Evolutionary conservation across 2,329 filamentous ascomycete genomes (phyloP).

Genomic region (Lachnellula subtilissima): DNA sequence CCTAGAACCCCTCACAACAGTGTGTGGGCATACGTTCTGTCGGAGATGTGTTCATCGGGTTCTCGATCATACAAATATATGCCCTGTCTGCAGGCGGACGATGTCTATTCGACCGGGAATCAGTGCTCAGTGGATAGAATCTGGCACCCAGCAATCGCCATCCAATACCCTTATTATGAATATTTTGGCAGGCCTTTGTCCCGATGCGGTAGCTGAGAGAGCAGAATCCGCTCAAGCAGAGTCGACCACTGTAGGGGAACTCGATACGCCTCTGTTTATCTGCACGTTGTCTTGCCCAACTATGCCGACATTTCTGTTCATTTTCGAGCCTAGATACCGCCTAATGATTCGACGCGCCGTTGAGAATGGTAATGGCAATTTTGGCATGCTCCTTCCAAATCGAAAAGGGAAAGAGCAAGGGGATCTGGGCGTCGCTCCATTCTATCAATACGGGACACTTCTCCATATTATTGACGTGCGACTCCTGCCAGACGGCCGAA

Average conservation of each 20-base stretch:
- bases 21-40: constrained; percentile 88
- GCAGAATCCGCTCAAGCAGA: constrained; percentile 52
- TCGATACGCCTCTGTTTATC: constrained; percentile 69
- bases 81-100: constrained; percentile 71
- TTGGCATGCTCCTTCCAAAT: constrained; percentile 80
- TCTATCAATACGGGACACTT: constrained; percentile 72
- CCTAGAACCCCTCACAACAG: constrained; percentile 75
- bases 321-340: constrained; percentile 90
- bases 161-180: constrained; percentile 59
- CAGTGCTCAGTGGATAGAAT: background rate
- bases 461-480: constrained; percentile 71
- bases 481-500: constrained; percentile 72
- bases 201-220: constrained; percentile 54
- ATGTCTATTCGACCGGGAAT: constrained; percentile 46
- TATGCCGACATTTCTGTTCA: constrained; percentile 80
- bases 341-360: constrained; percentile 81
- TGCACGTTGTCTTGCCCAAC: constrained; percentile 76
- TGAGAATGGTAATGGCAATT: constrained; percentile 63
- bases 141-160: constrained; percentile 34
- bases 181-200: constrained; percentile 65
- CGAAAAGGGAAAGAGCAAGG: constrained; percentile 47
- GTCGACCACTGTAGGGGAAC: constrained; percentile 50
- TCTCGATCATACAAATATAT: constrained; percentile 71
- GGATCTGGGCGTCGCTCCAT: constrained; percentile 48
- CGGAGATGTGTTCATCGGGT: constrained; percentile 71